Conservation (phyloP, 192 early-diverging fungal species). For the Coemansia sp. region DNA sequence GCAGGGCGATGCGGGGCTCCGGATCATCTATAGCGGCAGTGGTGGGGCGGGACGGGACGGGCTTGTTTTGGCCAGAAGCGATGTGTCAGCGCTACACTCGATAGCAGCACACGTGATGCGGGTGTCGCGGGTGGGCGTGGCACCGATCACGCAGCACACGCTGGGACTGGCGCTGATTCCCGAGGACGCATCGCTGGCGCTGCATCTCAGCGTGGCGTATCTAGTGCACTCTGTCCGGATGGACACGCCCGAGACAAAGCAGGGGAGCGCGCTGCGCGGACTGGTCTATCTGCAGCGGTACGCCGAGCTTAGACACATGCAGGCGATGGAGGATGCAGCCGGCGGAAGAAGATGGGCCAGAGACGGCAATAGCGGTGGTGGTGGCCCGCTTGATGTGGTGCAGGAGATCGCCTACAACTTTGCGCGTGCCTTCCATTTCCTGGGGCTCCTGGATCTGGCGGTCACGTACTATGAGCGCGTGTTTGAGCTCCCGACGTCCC, state of each 20-base stretch:
- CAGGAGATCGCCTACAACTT: conserved; percentile 77
- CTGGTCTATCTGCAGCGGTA: conserved; percentile 43
- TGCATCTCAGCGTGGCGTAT: conserved; percentile 42
- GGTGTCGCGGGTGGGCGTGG: conserved; percentile 10
- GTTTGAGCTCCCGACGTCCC: conserved; percentile 60
- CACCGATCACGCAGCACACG: conserved; percentile 39
- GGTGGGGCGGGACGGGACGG: neutral
- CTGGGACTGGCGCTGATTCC: conserved; percentile 35
- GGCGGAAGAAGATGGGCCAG: neutral
- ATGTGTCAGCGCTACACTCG: conserved; percentile 37
- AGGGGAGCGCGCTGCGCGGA: conserved; percentile 28
- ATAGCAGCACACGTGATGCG: conserved; percentile 37
- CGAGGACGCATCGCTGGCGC: conserved; percentile 29
- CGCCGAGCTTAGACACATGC: conserved; percentile 37
- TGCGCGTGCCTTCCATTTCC: conserved; percentile 86
- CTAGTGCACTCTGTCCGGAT: conserved; percentile 11
- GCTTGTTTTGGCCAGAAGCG: conserved; percentile 15
- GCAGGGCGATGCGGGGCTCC: neutral
- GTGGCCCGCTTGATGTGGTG: conserved; percentile 20
- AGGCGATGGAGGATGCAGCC: conserved; percentile 22
- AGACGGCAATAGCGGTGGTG: neutral
- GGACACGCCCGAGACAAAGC: neutral
- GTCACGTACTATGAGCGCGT: conserved; percentile 82
- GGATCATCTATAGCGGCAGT: neutral
- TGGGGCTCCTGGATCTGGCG: conserved; percentile 81